Base-by-base conservation (phyloP, 805 yeast species). In the Nakazawaea anatomiae region DNA sequence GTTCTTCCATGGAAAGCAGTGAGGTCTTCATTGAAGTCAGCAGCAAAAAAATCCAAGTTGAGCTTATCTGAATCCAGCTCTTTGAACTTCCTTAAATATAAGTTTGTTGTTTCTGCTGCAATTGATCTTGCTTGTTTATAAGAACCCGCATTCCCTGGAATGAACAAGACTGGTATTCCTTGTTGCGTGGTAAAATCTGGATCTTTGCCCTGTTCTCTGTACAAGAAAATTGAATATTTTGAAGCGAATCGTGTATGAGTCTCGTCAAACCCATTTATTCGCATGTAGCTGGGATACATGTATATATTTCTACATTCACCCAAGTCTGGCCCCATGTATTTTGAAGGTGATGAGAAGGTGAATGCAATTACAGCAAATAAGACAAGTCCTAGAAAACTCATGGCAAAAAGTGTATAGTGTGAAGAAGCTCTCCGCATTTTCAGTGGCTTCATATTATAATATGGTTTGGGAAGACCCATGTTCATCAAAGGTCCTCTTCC, bases 131-230 rank as follows among this genome's bases (percentile, higher is more conserved):
- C 96, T 66, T 94, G 99, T 56, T 82, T 79, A 65, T 81, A 90
- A 51, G 95, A 85, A 1, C 99, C 99, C 0, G 99, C 99, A 63
- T 95, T 94, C 0, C 99, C 99, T 0, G 99, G 99, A 40, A 95
- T 86, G 65, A 94, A 94, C 12, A 94, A 69, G 1, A 89, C 90
- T 0, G 99, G 99, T 1, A 87, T 77, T 0, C 98, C 98, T 12
- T 54, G 53, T 1, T 51, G 46, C 32, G 75, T 68, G 27, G 66
- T 63, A 49, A 52, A 67, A 56, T 60, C 67, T 0, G 96, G 92
- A 60, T 86, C 92, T 56, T 70, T 72, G 0, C 82, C 85, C 55
- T 88, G 95, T 60, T 95, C 99, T 49, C 97, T 70, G 66, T 92
- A 94, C 2, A 90, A 73, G 58, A 85, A 88, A 2, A 92, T 69